Evolutionary conservation across 2,329 filamentous ascomycete genomes (phyloP).

Genomic region (Alternaria rosae): DNA sequence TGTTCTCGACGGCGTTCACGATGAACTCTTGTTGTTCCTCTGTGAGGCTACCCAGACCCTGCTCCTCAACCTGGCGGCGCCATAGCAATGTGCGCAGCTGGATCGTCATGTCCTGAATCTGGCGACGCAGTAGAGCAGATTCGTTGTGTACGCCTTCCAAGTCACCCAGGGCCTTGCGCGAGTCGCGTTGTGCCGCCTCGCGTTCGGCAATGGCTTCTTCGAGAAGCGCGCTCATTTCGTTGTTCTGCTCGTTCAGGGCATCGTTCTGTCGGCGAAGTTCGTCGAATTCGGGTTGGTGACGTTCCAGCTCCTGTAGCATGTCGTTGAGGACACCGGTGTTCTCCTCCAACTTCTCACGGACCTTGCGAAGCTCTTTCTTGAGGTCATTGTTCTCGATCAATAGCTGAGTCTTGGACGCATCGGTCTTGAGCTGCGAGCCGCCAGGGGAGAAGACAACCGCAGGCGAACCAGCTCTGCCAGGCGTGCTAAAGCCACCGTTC

Average conservation of each 20-base stretch:
- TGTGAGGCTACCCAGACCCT: constrained; percentile 75
- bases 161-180: constrained; percentile 79
- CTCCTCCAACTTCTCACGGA: constrained; percentile 77
- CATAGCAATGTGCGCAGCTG: constrained; percentile 91
- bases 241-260: constrained; percentile 78
- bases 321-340: constrained; percentile 81
- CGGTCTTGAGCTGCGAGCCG: constrained; percentile 61
- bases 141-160: constrained; percentile 70
- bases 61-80: constrained; percentile 82
- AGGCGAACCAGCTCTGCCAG: constrained; percentile 59
- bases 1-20: constrained; percentile 73
- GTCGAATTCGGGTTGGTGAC: constrained; percentile 85
- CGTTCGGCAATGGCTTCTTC: constrained; percentile 83
- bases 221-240: constrained; percentile 78
- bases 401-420: constrained; percentile 68
- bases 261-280: constrained; percentile 84
- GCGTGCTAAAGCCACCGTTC: constrained; percentile 61
- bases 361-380: constrained; percentile 75
- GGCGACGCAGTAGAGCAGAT: constrained; percentile 79
- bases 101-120: constrained; percentile 86
- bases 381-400: constrained; percentile 68
- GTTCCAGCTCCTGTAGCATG: constrained; percentile 84
- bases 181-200: constrained; percentile 78
- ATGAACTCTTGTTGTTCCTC: constrained; percentile 77
- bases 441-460: constrained; percentile 61